Conservation (phyloP, 2,329 filamentous ascomycete species). For the Aspergillus ochraceus region DNA sequence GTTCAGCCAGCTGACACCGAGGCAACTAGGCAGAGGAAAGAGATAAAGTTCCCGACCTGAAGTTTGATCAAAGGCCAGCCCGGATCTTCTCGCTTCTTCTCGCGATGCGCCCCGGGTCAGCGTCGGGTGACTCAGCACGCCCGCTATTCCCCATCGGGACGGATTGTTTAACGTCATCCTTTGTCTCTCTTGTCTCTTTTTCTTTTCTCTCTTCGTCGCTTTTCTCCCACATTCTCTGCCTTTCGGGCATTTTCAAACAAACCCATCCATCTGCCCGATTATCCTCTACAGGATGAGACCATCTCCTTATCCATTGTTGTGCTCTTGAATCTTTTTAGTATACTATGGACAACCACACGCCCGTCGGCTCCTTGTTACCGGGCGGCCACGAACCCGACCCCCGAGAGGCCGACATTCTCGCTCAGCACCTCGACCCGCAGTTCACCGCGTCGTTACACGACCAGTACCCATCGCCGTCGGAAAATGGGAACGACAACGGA, state of each 20-base stretch:
- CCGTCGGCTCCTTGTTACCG: not conserved
- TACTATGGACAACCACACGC: not conserved
- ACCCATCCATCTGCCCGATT: not conserved
- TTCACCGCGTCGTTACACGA: slow-evolving; percentile 1
- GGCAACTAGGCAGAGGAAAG: too few species aligned
- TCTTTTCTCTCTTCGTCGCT: not conserved
- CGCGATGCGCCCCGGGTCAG: not conserved
- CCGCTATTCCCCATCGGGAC: not conserved
- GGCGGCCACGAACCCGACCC: not conserved
- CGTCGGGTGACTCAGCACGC: not conserved
- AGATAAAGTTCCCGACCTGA: too few species aligned
- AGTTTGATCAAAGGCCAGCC: too few species aligned
- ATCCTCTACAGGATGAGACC: not conserved
- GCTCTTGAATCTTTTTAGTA: not conserved
- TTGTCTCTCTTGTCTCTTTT: not conserved
- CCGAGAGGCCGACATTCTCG: slow-evolving; percentile 1
- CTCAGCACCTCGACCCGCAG: slow-evolving; percentile 3
- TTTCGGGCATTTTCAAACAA: not conserved
- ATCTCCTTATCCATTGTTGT: not conserved
- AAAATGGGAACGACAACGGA: not conserved
- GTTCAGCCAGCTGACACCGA: too few species aligned
- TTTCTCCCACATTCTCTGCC: not conserved
- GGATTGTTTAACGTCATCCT: not conserved
- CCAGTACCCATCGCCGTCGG: not conserved
- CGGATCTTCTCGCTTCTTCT: not conserved